phyloP scores from a whole-genome alignment of 495 filamentous ascomycete species.

The Neurospora africana region DNA sequence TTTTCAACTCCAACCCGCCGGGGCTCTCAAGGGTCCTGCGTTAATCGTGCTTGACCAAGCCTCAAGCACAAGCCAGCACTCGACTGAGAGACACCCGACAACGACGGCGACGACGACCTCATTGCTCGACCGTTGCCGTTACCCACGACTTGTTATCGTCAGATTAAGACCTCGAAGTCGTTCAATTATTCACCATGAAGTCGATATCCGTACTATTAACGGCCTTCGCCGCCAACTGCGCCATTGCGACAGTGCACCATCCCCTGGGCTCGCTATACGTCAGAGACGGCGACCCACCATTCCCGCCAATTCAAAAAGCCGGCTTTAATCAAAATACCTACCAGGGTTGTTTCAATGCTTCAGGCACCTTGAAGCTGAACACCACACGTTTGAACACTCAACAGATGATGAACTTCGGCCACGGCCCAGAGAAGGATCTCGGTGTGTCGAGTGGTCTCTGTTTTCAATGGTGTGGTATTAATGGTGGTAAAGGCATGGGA shows the following conservation, averaged over 20 bases:
- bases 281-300: background rate
- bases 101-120: background rate
- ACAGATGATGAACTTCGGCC: background rate
- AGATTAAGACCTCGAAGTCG: background rate
- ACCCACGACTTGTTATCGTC: background rate
- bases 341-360: conserved; percentile 24
- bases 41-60: background rate
- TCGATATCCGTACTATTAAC: conserved; percentile 8
- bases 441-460: conserved; percentile 3
- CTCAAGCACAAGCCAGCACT: background rate
- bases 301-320: background rate
- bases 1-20: background rate
- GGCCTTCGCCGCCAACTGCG: conserved; percentile 8
- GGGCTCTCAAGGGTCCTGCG: background rate
- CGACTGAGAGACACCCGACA: too few relatives aligned
- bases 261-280: background rate
- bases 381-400: conserved; percentile 8
- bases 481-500: background rate
- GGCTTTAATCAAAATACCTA: background rate
- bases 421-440: background rate
- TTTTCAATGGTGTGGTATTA: background rate
- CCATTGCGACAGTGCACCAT: background rate
- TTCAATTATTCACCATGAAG: conserved; percentile 16
- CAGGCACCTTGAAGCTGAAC: conserved; percentile 12
- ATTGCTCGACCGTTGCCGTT: background rate